phyloP scores from a whole-genome alignment of 441 rosid species.

The Syzygium malaccense region DNA sequence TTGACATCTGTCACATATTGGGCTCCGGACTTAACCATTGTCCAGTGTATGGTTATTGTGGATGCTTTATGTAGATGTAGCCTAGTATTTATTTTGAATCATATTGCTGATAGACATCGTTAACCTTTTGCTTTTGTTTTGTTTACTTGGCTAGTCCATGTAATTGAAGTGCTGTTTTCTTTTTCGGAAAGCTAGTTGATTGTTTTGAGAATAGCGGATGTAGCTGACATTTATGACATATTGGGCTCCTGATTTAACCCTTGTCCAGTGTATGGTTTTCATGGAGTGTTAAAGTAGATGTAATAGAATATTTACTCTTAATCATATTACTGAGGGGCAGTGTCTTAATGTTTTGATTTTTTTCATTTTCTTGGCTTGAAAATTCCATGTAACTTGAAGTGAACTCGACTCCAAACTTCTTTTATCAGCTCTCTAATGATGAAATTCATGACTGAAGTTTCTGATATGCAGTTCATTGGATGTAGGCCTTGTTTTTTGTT shows the following conservation, averaged over 20 bases:
- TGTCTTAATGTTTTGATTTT: background rate
- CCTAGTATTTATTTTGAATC: background rate
- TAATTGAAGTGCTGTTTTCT: background rate
- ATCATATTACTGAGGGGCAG: background rate
- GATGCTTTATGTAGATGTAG: background rate
- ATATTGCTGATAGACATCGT: background rate
- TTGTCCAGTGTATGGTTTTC: background rate
- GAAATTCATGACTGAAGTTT: background rate
- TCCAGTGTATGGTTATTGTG: background rate
- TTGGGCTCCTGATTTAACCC: background rate
- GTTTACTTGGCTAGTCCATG: background rate
- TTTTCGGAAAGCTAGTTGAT: background rate
- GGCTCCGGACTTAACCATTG: background rate
- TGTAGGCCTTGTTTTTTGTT: background rate
- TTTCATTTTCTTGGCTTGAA: background rate
- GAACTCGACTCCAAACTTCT: background rate
- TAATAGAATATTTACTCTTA: background rate
- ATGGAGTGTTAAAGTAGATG: background rate
- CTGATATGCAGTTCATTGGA: background rate
- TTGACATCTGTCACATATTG: constrained; percentile 7
- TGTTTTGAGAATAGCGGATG: background rate
- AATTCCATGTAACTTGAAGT: background rate
- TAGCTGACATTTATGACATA: background rate
- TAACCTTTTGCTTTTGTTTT: background rate
- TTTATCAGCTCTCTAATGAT: background rate